Evolutionary conservation across 2,329 filamentous ascomycete species (phyloP).

Genomic region (Tolypocladium tundrense): DNA sequence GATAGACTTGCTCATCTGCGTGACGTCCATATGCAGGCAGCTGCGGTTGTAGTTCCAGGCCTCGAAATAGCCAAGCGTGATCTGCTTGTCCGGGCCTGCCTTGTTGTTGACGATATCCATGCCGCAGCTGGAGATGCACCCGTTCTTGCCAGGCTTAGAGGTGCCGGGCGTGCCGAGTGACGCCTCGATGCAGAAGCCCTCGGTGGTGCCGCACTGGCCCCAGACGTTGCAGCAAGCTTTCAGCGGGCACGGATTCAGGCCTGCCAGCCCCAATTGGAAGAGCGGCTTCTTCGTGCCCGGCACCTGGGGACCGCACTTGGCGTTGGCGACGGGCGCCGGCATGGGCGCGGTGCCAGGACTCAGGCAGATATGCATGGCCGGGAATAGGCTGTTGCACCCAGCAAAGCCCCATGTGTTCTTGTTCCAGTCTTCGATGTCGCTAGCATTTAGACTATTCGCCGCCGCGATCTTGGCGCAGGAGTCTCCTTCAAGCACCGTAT

Average conservation of each 20-base stretch:
- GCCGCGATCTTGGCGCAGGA: constrained; percentile 20
- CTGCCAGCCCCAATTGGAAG: background rate
- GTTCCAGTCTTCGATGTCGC: constrained; percentile 14
- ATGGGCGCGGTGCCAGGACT: constrained; percentile 11
- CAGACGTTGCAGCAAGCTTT: constrained; percentile 24
- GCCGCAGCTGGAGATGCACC: constrained; percentile 19
- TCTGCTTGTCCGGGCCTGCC: background rate
- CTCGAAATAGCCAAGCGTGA: constrained; percentile 11
- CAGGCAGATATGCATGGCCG: constrained; percentile 10
- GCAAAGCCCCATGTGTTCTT: constrained; percentile 15
- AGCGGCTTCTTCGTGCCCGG: constrained; percentile 10
- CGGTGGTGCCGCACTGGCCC: constrained; percentile 30
- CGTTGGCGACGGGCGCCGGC: constrained; percentile 8
- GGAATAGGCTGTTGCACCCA: constrained; percentile 7
- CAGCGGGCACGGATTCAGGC: constrained; percentile 18
- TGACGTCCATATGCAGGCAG: background rate
- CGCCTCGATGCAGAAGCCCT: constrained; percentile 23
- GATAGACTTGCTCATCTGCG: constrained; percentile 8
- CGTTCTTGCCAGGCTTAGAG: constrained; percentile 13
- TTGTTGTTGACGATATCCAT: constrained; percentile 11
- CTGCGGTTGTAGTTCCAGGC: constrained; percentile 1
- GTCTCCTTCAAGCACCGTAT: constrained; percentile 20
- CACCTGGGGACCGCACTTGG: constrained; percentile 12
- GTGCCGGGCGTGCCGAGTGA: constrained; percentile 24
- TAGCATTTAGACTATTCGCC: constrained; percentile 7